Evolutionary conservation across 495 filamentous ascomycete species (phyloP).

Genomic region (Aspergillus avenaceus): DNA sequence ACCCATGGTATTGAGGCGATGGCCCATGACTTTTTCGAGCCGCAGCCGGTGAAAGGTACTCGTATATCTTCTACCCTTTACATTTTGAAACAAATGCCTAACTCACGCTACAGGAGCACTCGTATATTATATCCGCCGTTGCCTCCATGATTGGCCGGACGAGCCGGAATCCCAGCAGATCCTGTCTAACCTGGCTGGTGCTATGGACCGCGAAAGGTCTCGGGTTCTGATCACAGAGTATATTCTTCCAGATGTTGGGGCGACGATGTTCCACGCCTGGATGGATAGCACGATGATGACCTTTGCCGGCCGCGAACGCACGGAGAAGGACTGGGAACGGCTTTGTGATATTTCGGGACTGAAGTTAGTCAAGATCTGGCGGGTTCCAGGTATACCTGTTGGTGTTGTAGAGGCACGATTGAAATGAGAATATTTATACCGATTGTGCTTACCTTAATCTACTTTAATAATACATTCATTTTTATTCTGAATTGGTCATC

Average conservation of each 20-base stretch:
- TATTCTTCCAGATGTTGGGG: neutral
- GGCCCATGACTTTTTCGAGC: slow-evolving; percentile 42
- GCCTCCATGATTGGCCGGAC: slow-evolving; percentile 48
- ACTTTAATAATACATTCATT: no score
- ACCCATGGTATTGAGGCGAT: slow-evolving; percentile 23
- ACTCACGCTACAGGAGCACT: slow-evolving; percentile 13
- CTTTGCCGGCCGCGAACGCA: slow-evolving; percentile 1
- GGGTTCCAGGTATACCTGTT: neutral
- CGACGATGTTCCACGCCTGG: neutral
- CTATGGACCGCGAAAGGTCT: slow-evolving; percentile 28
- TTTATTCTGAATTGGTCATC: no score
- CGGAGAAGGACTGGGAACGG: slow-evolving; percentile 1
- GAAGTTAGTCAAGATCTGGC: slow-evolving; percentile 2
- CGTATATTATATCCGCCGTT: slow-evolving; percentile 23
- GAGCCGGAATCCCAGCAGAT: slow-evolving; percentile 28
- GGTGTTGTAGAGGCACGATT: slow-evolving; percentile 1
- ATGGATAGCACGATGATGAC: slow-evolving; percentile 4
- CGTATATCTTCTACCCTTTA: neutral
- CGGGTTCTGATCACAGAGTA: slow-evolving; percentile 12
- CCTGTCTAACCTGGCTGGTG: slow-evolving; percentile 33
- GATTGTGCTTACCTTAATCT: no score
- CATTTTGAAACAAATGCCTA: neutral
- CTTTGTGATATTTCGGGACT: neutral
- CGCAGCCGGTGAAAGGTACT: slow-evolving; percentile 36
- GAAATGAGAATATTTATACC: no score